Evolutionary conservation across 441 rosid species (phyloP).

Genomic region (Arabidopsis hybrid): DNA sequence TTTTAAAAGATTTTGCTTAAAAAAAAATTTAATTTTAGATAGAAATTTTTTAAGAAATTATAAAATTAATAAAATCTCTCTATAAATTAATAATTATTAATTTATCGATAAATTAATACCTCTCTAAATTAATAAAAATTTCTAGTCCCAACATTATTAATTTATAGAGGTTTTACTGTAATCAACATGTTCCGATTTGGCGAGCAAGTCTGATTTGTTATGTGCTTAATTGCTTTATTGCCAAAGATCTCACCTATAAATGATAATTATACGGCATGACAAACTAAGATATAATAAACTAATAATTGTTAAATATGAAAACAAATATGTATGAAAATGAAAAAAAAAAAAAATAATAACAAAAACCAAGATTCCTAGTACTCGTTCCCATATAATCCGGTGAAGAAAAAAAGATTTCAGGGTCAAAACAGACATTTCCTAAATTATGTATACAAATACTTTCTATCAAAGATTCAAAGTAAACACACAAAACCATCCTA

Average conservation of each 20-base stretch:
- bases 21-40: no score
- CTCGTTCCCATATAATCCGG: slow-evolving; percentile 18
- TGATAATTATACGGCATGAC: not conserved
- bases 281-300: not conserved
- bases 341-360: not conserved
- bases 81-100: no score
- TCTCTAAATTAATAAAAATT: no score
- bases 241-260: not conserved
- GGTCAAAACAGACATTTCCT: slow-evolving; percentile 18
- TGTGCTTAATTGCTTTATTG: not conserved
- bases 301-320: not conserved
- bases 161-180: no score
- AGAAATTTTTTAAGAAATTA: no score
- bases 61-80: no score
- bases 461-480: not conserved
- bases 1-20: no score
- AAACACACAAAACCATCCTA: not conserved
- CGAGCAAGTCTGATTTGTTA: not conserved
- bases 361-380: slow-evolving; percentile 43
- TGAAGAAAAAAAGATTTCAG: not conserved
- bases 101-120: no score
- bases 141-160: no score
- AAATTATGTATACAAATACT: slow-evolving; percentile 1
- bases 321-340: not conserved
- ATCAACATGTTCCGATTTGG: not conserved